Conservation (phyloP, 2,329 filamentous ascomycete genomes). For the Akanthomyces dipterigenus region DNA sequence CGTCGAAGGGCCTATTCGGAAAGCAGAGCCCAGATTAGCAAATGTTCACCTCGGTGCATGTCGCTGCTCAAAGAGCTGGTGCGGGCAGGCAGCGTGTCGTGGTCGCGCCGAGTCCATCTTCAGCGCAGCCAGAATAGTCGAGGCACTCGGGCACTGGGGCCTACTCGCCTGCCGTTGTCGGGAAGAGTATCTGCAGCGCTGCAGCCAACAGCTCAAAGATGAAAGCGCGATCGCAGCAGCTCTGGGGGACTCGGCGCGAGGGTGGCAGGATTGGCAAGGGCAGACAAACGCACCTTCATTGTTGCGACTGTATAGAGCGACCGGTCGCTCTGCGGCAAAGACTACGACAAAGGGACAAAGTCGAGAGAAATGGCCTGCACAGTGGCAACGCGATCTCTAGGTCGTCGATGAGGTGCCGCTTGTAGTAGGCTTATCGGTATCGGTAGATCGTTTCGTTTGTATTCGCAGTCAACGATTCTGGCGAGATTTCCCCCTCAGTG, state of each 20-base stretch:
- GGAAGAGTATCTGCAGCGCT: background rate
- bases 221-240: background rate
- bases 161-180: background rate
- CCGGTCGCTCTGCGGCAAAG: too few species aligned
- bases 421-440: background rate
- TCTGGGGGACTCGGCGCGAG: background rate
- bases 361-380: background rate
- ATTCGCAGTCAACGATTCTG: background rate
- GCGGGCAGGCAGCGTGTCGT: background rate
- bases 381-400: background rate
- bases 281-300: constrained; percentile 6
- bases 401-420: background rate
- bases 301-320: background rate
- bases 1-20: constrained; percentile 66
- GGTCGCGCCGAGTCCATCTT: background rate
- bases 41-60: background rate
- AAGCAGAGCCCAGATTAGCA: constrained; percentile 37
- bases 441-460: background rate
- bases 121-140: background rate
- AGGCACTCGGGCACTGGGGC: background rate
- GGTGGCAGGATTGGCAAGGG: background rate
- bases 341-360: too few species aligned
- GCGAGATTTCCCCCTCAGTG: background rate
- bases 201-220: background rate
- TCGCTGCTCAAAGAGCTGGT: background rate